Percentiles rank a stretch among this genome's conserved stretches.
phyloP scores from a whole-genome alignment of 306 rosid genomes.

The Hippophae rhamnoides region DNA sequence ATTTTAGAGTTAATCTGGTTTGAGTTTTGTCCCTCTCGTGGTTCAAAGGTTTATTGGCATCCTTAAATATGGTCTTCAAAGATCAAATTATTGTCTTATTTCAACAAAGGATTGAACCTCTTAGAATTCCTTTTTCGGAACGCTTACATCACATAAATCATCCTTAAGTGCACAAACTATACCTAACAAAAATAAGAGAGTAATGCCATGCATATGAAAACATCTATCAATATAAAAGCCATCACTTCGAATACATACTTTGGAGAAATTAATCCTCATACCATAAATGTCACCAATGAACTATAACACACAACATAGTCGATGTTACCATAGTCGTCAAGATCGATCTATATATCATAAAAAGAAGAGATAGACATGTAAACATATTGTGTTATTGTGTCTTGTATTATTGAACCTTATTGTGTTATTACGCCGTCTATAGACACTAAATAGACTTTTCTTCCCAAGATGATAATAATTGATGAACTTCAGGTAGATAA shows the following conservation, averaged over 20 bases:
- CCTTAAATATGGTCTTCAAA: too few relatives aligned
- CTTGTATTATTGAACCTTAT: conserved; percentile 38
- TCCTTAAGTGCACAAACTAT: background rate
- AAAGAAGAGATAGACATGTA: conserved; percentile 57
- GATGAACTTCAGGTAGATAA: conserved; percentile 70
- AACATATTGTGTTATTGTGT: conserved; percentile 26
- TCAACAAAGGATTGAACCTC: too few relatives aligned
- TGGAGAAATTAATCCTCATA: conserved; percentile 95
- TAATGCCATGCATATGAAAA: conserved; percentile 60
- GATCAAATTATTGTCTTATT: too few relatives aligned
- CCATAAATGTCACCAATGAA: conserved; percentile 98
- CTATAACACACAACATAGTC: conserved; percentile 66
- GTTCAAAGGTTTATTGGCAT: too few relatives aligned
- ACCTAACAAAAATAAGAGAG: conserved; percentile 43
- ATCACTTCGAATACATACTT: conserved; percentile 82
- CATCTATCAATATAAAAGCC: conserved; percentile 58
- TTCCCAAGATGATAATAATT: conserved; percentile 74
- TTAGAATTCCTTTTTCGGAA: too few relatives aligned
- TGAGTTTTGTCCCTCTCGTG: too few relatives aligned
- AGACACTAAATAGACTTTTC: conserved; percentile 76
- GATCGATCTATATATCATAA: conserved; percentile 58
- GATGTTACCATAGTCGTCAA: conserved; percentile 51
- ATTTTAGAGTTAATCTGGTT: too few relatives aligned
- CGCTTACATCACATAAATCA: background rate
- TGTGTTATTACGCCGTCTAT: conserved; percentile 52